Evolutionary conservation across 371 early-diverging fungal genomes (phyloP).

Genomic region (Rhizopus delemar): DNA sequence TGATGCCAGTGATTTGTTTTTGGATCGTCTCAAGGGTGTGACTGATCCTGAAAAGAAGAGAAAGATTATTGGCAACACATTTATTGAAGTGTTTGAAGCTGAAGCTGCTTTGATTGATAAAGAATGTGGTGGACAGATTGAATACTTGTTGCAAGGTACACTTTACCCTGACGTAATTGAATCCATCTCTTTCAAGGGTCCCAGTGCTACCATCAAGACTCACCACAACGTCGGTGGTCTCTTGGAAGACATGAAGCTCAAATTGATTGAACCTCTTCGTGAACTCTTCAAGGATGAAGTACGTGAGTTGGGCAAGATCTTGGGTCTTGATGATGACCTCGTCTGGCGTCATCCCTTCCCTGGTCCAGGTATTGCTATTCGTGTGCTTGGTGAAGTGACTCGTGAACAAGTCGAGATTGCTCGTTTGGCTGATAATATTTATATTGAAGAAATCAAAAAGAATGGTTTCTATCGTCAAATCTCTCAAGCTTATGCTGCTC

Average conservation of each 20-base stretch:
- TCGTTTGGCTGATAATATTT: conserved; percentile 92
- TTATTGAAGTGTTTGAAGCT: conserved; percentile 95
- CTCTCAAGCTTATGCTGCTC: conserved; percentile 95
- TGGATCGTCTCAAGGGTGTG: conserved; percentile 84
- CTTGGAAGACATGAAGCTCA: conserved; percentile 93
- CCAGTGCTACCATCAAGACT: conserved; percentile 96
- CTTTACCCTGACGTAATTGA: conserved; percentile 98
- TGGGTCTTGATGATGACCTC: conserved; percentile 91
- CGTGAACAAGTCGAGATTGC: conserved; percentile 90
- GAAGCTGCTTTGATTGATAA: conserved; percentile 89
- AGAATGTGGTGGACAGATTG: conserved; percentile 73
- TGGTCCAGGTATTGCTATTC: conserved; percentile 97
- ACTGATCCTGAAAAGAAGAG: conserved; percentile 96
- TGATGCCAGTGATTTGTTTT: conserved; percentile 87
- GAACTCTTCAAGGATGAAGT: conserved; percentile 99
- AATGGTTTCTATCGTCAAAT: conserved; percentile 94
- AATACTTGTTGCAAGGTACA: conserved; percentile 96
- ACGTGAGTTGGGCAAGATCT: conserved; percentile 84
- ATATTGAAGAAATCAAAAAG: conserved; percentile 97
- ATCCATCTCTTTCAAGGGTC: conserved; percentile 97
- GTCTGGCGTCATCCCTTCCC: conserved; percentile 99
- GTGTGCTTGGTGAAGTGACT: conserved; percentile 94
- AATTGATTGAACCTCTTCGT: conserved; percentile 95
- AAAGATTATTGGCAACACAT: conserved; percentile 98
- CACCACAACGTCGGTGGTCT: conserved; percentile 98